Base-by-base conservation (phyloP, 2,329 filamentous ascomycete species). In the Lasiodiplodia theobromae region DNA sequence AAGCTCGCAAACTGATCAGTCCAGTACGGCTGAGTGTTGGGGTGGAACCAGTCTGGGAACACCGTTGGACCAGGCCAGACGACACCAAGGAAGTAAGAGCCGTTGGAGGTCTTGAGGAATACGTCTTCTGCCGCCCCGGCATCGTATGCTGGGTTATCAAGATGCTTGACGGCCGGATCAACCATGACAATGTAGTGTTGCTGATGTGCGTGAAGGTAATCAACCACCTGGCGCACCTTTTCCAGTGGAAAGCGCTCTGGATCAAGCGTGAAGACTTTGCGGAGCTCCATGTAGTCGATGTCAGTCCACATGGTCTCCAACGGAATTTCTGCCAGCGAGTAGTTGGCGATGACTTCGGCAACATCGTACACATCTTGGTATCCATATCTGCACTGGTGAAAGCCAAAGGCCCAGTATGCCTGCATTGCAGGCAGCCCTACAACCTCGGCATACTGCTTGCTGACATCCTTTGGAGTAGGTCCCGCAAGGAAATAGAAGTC, bases 141-240 rank as follows among this genome's bases (percentile, higher is more conserved):
- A 64, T 89, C 82, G 77, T 88, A 94, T 0, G 87, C 81, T 2
- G 75, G 71, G 71, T 88, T 89, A 70, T 85, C 78, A 74, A 76
- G 71, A 68, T 79, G 80, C 1, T 78, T 79, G 2, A 87, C 83
- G 2, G 88, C 88, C 2, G 91, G 90, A 72, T 96, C 92, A 0
- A 95, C 90, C 88, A 96, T 96, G 57, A 94, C 81, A 37, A 93
- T 86, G 71, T 92, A 92, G 57, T 91, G 86, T 76, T 93, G 91
- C 52, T 91, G 79, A 68, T 88, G 85, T 7, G 80, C 77, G 73
- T 94, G 91, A 0, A 96, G 84, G 25, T 90, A 87, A 44, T 86
- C 82, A 25, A 91, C 88, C 1, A 94, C 80, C 72, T 91, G 86
- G 47, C 87, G 88, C 82, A 93, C 86, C 76, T 86, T 85, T 0